Conservation (phyloP, 2,329 filamentous ascomycete genomes). For the Aurifilum marmelostoma region DNA sequence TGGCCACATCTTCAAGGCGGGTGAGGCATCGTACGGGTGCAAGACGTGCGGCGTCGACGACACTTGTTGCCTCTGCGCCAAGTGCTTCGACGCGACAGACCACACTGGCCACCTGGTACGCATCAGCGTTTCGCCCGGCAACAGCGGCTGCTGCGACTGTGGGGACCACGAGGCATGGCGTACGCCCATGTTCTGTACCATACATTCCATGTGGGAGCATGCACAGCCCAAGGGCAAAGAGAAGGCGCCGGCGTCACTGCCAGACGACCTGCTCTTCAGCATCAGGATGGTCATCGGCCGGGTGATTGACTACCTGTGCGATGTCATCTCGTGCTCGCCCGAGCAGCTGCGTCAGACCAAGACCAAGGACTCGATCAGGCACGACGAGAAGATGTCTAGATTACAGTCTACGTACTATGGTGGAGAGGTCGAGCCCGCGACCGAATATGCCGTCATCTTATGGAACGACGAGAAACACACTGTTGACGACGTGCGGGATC, state of each 20-base stretch:
- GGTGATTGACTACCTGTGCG: conserved; percentile 91
- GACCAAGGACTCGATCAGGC: conserved; percentile 75
- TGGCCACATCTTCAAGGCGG: conserved; percentile 94
- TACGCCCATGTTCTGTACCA: conserved; percentile 85
- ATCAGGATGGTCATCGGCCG: conserved; percentile 86
- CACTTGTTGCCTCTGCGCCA: conserved; percentile 91
- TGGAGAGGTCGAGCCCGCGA: conserved; percentile 65
- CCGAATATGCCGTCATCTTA: conserved; percentile 81
- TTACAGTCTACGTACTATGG: conserved; percentile 76
- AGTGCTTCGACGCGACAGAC: conserved; percentile 94
- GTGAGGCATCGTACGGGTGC: conserved; percentile 93
- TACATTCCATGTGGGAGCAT: conserved; percentile 73
- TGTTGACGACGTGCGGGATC: conserved; percentile 84
- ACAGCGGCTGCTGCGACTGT: conserved; percentile 96
- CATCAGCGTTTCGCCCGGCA: conserved; percentile 84
- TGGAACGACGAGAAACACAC: conserved; percentile 99
- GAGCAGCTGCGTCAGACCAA: conserved; percentile 90
- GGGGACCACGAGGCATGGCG: conserved; percentile 95
- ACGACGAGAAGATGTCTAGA: conserved; percentile 81
- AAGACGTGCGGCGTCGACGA: conserved; percentile 93
- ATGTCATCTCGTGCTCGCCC: conserved; percentile 96
- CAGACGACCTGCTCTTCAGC: conserved; percentile 73
- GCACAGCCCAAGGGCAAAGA: conserved; percentile 62
- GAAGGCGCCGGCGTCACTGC: conserved; percentile 62
- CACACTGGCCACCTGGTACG: conserved; percentile 92